Evolutionary conservation across 306 rosid genomes (phyloP).

Genomic region (Prunus salicina): DNA sequence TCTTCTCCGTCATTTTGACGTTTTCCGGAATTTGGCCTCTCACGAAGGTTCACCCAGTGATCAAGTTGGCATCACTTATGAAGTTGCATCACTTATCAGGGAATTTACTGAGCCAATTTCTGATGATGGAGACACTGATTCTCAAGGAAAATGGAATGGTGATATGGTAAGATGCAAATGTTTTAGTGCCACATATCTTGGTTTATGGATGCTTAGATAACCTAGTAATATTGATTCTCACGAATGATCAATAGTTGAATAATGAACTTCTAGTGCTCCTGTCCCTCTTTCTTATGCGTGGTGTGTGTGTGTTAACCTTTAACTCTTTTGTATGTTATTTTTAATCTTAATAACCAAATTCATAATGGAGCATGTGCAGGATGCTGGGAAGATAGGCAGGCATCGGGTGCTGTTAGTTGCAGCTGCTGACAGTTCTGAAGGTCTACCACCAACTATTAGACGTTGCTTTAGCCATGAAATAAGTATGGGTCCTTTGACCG

Average conservation of each 20-base stretch:
- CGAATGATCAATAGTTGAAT: neutral
- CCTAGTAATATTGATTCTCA: neutral
- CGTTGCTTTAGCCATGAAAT: conserved; percentile 96
- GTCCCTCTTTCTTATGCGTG: neutral
- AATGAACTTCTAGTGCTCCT: neutral
- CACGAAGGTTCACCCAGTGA: conserved; percentile 59
- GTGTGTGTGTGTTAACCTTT: neutral
- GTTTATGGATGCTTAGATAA: neutral
- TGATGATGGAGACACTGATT: conserved; percentile 48
- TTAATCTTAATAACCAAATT: neutral
- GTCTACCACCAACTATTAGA: conserved; percentile 75
- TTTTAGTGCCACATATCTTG: neutral
- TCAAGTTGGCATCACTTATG: conserved; percentile 65
- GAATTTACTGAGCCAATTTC: conserved; percentile 69
- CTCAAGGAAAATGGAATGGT: conserved; percentile 38
- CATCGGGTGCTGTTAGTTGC: conserved; percentile 74
- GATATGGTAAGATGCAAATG: conserved; percentile 60
- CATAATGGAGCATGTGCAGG: conserved; percentile 44
- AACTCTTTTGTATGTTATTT: neutral
- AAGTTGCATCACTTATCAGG: conserved; percentile 80
- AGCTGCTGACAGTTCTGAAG: conserved; percentile 86
- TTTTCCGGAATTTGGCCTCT: conserved; percentile 63
- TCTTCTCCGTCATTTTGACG: conserved; percentile 91
- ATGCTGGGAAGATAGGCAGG: conserved; percentile 43
- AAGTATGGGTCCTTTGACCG: conserved; percentile 81